These are phyloP conservation scores for Crassisporium funariophilum DNA, from an alignment of 768 basidiomycete species.

Conservation along the genomic window DNA sequence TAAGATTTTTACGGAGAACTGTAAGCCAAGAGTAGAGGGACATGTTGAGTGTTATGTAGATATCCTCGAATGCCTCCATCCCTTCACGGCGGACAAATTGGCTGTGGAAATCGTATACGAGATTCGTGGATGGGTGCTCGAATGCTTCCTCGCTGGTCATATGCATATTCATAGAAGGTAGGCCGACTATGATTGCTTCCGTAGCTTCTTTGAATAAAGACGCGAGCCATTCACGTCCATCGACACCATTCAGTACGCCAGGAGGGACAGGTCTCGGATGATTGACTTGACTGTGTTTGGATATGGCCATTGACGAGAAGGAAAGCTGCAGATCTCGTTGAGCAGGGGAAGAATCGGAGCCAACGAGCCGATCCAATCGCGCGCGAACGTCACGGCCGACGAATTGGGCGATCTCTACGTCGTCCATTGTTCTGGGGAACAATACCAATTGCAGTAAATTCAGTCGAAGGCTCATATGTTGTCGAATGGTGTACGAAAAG, in stretches of 20 bases:
- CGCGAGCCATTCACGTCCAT: slow-evolving; percentile 61
- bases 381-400: slow-evolving; percentile 69
- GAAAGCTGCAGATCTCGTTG: slow-evolving; percentile 70
- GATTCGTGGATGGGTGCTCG: slow-evolving; percentile 39
- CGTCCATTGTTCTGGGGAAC: slow-evolving; percentile 80
- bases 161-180: slow-evolving; percentile 80
- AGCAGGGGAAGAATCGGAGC: slow-evolving; percentile 48
- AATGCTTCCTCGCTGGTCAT: slow-evolving; percentile 72
- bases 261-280: slow-evolving; percentile 44
- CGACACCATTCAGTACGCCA: slow-evolving; percentile 24
- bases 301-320: slow-evolving; percentile 77
- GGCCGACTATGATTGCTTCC: slow-evolving; percentile 76
- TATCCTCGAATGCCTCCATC: slow-evolving; percentile 64
- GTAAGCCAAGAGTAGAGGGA: slow-evolving; percentile 83
- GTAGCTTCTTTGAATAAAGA: slow-evolving; percentile 59
- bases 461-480: slow-evolving; percentile 74
- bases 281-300: slow-evolving; percentile 65
- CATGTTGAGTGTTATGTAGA: slow-evolving; percentile 85
- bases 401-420: slow-evolving; percentile 78
- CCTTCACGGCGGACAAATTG: slow-evolving; percentile 59
- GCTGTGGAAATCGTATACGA: slow-evolving; percentile 75
- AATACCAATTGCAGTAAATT: slow-evolving; percentile 66
- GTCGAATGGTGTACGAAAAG: slow-evolving; percentile 63
- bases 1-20: slow-evolving; percentile 70
- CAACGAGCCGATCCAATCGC: slow-evolving; percentile 64